Evolutionary conservation across 2,329 filamentous ascomycete species (phyloP).

Genomic region (Cryphonectria carpinicola): DNA sequence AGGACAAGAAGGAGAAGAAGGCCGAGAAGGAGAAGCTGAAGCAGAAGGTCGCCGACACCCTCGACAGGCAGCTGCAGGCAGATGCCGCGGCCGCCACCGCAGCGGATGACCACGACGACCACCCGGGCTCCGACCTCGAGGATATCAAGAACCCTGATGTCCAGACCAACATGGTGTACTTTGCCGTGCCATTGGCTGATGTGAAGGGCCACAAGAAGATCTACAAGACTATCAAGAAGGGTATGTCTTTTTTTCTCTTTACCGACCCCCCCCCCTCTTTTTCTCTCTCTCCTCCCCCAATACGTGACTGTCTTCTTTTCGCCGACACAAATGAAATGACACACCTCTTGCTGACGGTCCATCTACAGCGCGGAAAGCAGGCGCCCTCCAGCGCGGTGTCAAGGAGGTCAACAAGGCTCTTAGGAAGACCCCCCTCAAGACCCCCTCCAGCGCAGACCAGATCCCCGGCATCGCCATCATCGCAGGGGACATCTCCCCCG

Average conservation of each 20-base stretch:
- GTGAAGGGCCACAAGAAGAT: conserved; percentile 76
- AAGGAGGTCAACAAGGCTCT: conserved; percentile 99
- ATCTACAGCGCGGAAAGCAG: conserved; percentile 82
- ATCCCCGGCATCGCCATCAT: conserved; percentile 83
- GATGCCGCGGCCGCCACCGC: conserved; percentile 55
- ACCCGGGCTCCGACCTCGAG: conserved; percentile 33
- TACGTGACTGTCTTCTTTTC: not conserved
- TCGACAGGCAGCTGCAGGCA: conserved; percentile 68
- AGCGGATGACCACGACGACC: conserved; percentile 47
- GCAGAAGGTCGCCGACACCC: conserved; percentile 58
- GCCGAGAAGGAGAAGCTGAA: conserved; percentile 75
- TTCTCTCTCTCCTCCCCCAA: conserved; percentile 3
- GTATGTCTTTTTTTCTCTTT: conserved; percentile 42
- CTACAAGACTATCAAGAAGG: conserved; percentile 65
- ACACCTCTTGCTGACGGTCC: conserved; percentile 14
- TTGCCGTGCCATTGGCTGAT: conserved; percentile 79
- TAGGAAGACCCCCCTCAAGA: conserved; percentile 80
- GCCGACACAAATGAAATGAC: not conserved
- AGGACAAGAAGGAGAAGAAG: conserved; percentile 69
- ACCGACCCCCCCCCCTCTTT: conserved; percentile 6
- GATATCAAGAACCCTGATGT: conserved; percentile 49
- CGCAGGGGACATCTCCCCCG: conserved; percentile 95
- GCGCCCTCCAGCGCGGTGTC: conserved; percentile 94
- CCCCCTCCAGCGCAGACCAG: conserved; percentile 57
- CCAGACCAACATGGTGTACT: conserved; percentile 68